Base-by-base conservation (phyloP, 495 filamentous ascomycete species). In the Penicillium psychrofluorescens region DNA sequence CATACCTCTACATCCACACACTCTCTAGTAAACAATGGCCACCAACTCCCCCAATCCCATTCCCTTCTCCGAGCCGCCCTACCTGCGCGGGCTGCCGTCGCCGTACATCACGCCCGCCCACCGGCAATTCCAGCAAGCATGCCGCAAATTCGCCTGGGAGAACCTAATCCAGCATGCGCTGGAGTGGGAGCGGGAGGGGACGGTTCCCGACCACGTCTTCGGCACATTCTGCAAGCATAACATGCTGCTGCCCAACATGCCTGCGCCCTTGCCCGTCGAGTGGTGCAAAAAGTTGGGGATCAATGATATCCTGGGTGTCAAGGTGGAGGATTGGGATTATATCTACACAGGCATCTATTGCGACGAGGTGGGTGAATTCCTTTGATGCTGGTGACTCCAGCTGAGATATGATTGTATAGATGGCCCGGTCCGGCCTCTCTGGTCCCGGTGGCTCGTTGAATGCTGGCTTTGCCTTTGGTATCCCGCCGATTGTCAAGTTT, bases 41-140 rank as follows among this genome's bases (percentile, higher is more conserved):
- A 50, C 48, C 6, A 58, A 59, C 32, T 63, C 61, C n/a, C 39
- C 51, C 12, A 63, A 64, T 16, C 64, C 67, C 3, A 58, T 86
- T 43, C 85, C 85, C 37, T 88, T 89, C 70, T 80, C 81, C 3
- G 84, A 88, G 41, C 85, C 85, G 2, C 80, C 85, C 0, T 88
- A 80, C 62, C 70, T 88, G 38, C 69, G 70, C 55, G 79, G 80
- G 29, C 74, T 86, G 6, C 85, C 84, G 2, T 84, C 80, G 2
- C 77, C 85, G 14, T 85, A 86, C 62, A 85, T 84, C 66, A 76
- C 68, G 6, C 54, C 63, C 1, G 77, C 74, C 1, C 82, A 86
- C 59, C 66, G 59, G 8, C 59, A 61, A 45, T 89, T 83, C 73
- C 84, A 88, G 53, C 74, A 78, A 55, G 77, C 73, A 46, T 84